A percentile compares a stretch with the other conserved stretches of the same genome.
phyloP scores from a whole-genome alignment of 352 stramenopile genomes.

The Pythium scleroteichum region DNA sequence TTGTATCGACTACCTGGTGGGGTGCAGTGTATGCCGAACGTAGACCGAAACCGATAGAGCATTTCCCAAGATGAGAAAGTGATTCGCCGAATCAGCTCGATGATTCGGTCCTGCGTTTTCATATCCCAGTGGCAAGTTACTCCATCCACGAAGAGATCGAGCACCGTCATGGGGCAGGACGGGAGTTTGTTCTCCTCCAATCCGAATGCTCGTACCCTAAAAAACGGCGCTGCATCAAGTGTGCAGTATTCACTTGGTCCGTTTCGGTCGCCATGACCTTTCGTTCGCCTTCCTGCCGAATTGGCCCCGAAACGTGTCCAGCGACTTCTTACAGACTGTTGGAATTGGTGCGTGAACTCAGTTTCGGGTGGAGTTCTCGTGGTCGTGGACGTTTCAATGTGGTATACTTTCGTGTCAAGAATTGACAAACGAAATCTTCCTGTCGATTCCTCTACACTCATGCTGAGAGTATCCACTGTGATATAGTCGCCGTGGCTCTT shows the following conservation, averaged over 20 bases:
- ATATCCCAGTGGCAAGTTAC: slow-evolving; percentile 54
- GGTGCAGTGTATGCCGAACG: slow-evolving; percentile 59
- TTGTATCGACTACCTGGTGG: slow-evolving; percentile 58
- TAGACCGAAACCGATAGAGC: slow-evolving; percentile 64
- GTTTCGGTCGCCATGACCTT: not conserved
- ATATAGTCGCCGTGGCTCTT: slow-evolving; percentile 51
- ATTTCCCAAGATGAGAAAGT: slow-evolving; percentile 78
- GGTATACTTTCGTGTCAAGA: slow-evolving; percentile 45
- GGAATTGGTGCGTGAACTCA: slow-evolving; percentile 5
- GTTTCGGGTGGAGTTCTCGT: not conserved
- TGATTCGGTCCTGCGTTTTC: slow-evolving; percentile 54
- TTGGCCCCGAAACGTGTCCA: not conserved
- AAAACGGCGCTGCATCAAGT: slow-evolving; percentile 27
- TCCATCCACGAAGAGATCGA: slow-evolving; percentile 69
- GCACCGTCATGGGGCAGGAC: slow-evolving; percentile 43
- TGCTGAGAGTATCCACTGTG: slow-evolving; percentile 56
- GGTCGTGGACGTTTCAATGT: slow-evolving; percentile 5
- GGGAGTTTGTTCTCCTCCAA: slow-evolving; percentile 67
- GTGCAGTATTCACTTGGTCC: not conserved
- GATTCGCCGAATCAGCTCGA: slow-evolving; percentile 62
- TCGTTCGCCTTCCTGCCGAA: not conserved
- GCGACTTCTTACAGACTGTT: slow-evolving; percentile 9
- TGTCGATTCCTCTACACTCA: slow-evolving; percentile 60
- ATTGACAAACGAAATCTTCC: slow-evolving; percentile 59
- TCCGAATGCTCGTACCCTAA: slow-evolving; percentile 54